Conservation (phyloP, 495 filamentous ascomycete genomes). For the Podospora anserina region DNA sequence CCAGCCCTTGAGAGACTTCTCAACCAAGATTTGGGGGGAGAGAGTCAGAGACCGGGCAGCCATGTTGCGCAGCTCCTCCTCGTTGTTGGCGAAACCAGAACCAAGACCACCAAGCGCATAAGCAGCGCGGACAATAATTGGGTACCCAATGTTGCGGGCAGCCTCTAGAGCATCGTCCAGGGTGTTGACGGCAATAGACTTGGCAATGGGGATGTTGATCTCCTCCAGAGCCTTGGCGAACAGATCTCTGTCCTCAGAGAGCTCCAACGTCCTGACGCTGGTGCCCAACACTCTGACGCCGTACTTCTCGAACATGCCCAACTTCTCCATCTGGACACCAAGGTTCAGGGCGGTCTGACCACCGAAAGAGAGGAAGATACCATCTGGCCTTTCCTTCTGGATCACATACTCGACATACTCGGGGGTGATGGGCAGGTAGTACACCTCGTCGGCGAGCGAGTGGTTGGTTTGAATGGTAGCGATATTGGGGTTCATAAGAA, state of each 20-base stretch:
- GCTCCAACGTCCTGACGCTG: conserved; percentile 88
- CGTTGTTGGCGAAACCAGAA: conserved; percentile 93
- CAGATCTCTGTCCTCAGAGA: conserved; percentile 91
- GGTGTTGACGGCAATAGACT: conserved; percentile 86
- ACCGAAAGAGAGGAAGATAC: conserved; percentile 95
- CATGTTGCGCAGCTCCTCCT: conserved; percentile 87
- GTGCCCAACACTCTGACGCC: conserved; percentile 93
- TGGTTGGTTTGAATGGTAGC: conserved; percentile 98
- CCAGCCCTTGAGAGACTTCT: conserved; percentile 99
- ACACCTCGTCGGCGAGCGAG: conserved; percentile 93
- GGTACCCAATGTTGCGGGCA: conserved; percentile 83
- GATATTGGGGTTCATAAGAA: conserved; percentile 98
- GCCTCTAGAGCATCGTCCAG: conserved; percentile 88
- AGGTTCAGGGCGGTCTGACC: conserved; percentile 96
- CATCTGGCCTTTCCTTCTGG: conserved; percentile 89
- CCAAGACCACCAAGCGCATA: conserved; percentile 95
- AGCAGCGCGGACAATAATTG: conserved; percentile 94
- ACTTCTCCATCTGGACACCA: conserved; percentile 94
- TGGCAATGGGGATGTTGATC: conserved; percentile 94
- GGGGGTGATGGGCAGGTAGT: conserved; percentile 93
- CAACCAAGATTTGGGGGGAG: conserved; percentile 94
- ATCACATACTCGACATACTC: conserved; percentile 98
- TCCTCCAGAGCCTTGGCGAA: conserved; percentile 85
- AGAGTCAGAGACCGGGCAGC: conserved; percentile 89
- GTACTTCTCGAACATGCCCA: conserved; percentile 92